Evolutionary conservation across 257 asterid species (phyloP).

Genomic region (Plantago ovata): DNA sequence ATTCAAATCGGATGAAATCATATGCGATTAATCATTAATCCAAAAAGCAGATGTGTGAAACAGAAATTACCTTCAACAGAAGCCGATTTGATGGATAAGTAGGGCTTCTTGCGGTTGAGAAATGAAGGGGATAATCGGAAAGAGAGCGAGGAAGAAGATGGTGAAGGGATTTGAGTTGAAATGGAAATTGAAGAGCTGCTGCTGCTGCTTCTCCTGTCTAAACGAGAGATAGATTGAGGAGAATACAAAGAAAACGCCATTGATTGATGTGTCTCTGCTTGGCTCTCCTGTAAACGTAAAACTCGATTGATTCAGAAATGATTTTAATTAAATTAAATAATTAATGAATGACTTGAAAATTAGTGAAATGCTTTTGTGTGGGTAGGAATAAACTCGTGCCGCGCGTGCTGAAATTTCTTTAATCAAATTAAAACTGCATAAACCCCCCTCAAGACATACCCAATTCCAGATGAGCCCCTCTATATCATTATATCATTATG

Average conservation of each 20-base stretch:
- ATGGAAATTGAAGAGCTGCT: constrained; percentile 2
- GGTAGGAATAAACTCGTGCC: too few relatives aligned
- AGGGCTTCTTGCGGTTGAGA: constrained; percentile 35
- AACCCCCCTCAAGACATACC: too few relatives aligned
- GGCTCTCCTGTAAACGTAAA: too few relatives aligned
- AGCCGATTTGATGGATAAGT: constrained; percentile 45
- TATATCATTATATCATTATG: too few relatives aligned
- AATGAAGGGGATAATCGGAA: constrained; percentile 35
- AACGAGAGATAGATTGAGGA: constrained; percentile 19
- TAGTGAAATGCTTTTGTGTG: background rate
- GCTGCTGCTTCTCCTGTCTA: background rate
- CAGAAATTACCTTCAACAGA: constrained; percentile 55
- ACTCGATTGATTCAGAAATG: too few relatives aligned
- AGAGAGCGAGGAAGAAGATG: constrained; percentile 26
- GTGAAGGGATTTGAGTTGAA: constrained; percentile 17
- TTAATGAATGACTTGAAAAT: too few relatives aligned
- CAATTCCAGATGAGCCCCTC: too few relatives aligned
- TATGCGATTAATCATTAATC: background rate
- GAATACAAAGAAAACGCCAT: constrained; percentile 22
- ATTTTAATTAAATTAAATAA: too few relatives aligned
- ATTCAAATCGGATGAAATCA: background rate
- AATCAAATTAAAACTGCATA: too few relatives aligned
- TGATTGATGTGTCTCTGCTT: constrained; percentile 23
- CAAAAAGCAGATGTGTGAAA: background rate
- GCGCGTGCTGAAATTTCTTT: too few relatives aligned